Evolutionary conservation across 208 protist species (phyloP).

Genomic region (Wallacemonas collosoma): DNA sequence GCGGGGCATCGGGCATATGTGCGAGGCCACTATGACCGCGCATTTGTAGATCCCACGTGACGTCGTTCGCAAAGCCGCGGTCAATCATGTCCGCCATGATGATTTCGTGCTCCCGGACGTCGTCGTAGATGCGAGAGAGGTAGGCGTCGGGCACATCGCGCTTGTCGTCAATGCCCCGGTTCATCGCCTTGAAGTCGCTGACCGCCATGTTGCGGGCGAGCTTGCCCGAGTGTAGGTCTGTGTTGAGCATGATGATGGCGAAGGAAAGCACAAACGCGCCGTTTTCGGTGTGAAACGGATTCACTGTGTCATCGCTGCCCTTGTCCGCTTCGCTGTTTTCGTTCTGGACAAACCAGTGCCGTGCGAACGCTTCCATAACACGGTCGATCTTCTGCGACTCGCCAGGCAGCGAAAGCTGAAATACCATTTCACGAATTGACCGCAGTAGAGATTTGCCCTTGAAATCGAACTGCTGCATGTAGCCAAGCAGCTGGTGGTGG

Average conservation of each 20-base stretch:
- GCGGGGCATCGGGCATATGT: conserved; percentile 16
- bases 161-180: conserved; percentile 96
- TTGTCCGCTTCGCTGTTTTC: conserved; percentile 29
- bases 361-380: conserved; percentile 91
- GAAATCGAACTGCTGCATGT: conserved; percentile 84
- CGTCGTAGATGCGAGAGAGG: conserved; percentile 91
- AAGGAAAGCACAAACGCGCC: conserved; percentile 97
- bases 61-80: conserved; percentile 75
- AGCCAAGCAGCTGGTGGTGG: conserved; percentile 70
- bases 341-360: conserved; percentile 79
- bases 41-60: conserved; percentile 86
- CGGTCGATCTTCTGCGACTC: conserved; percentile 95
- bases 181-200: conserved; percentile 94
- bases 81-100: conserved; percentile 92
- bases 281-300: conserved; percentile 82
- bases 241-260: conserved; percentile 99
- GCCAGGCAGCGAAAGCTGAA: conserved; percentile 82
- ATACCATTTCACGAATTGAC: conserved; percentile 87
- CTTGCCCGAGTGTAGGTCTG: conserved; percentile 96
- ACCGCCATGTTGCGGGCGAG: conserved; percentile 95
- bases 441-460: conserved; percentile 68
- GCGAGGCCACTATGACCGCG: conserved; percentile 20
- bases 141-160: conserved; percentile 89
- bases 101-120: conserved; percentile 91
- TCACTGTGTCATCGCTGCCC: conserved; percentile 40